These are phyloP conservation scores for Chytriomyces sp. DNA, from an alignment of 192 early-diverging fungal species.

Conservation along the genomic window DNA sequence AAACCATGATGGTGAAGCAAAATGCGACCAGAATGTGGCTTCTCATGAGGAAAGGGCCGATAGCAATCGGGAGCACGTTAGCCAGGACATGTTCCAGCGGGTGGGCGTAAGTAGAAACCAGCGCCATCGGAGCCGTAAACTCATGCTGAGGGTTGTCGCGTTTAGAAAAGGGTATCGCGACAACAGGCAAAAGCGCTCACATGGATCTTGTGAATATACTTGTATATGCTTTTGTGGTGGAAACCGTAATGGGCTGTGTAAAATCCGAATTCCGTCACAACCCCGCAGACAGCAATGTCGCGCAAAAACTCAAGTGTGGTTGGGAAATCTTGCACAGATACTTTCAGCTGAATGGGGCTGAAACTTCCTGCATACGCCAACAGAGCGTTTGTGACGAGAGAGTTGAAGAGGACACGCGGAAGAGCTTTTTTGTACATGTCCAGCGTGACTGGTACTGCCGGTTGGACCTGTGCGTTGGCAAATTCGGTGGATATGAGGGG, in stretches of 20 bases:
- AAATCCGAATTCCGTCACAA: slow-evolving; percentile 85
- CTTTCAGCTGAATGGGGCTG: background rate
- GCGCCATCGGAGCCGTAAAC: slow-evolving; percentile 85
- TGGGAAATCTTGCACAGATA: background rate
- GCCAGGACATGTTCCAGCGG: slow-evolving; percentile 87
- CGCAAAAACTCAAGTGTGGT: background rate
- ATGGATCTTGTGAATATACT: slow-evolving; percentile 90
- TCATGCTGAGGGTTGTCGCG: slow-evolving; percentile 71
- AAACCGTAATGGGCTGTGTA: slow-evolving; percentile 85
- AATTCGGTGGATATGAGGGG: background rate
- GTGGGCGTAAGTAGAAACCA: slow-evolving; percentile 89
- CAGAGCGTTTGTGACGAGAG: background rate
- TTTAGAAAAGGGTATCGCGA: no score
- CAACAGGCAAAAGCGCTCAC: no score
- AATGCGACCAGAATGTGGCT: slow-evolving; percentile 30
- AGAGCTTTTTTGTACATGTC: slow-evolving; percentile 1
- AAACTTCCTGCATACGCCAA: slow-evolving; percentile 1
- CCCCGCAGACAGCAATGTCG: slow-evolving; percentile 67
- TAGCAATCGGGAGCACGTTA: slow-evolving; percentile 80
- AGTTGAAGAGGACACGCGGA: slow-evolving; percentile 16
- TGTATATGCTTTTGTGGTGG: slow-evolving; percentile 86
- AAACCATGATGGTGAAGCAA: background rate
- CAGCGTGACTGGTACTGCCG: background rate
- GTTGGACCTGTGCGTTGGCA: background rate
- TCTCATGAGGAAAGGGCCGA: slow-evolving; percentile 71